Conservation (phyloP, 2,329 filamentous ascomycete genomes). For the Ascochyta koolunga region DNA sequence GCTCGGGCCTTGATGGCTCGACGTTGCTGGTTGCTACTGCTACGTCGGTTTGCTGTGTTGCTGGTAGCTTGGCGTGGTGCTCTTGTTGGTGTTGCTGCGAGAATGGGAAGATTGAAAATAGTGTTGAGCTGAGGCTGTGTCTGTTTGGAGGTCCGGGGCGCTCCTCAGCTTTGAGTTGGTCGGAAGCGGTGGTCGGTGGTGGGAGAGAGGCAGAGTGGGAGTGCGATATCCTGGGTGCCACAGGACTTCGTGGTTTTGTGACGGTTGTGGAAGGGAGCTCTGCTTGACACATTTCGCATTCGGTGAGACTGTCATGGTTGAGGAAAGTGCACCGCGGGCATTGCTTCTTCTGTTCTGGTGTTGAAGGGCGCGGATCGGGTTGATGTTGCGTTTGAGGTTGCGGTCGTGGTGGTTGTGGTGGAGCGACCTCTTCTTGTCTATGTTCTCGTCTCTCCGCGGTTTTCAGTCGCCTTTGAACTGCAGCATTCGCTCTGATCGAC, state of each 20-base stretch:
- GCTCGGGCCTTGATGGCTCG: background rate
- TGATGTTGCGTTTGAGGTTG: constrained; percentile 14
- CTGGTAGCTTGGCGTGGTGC: constrained; percentile 36
- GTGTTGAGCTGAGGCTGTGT: constrained; percentile 41
- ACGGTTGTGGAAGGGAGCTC: constrained; percentile 32
- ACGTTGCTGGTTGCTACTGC: background rate
- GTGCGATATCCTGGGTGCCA: constrained; percentile 24
- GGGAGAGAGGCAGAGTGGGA: constrained; percentile 40
- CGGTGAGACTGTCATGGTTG: constrained; percentile 38
- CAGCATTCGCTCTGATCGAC: constrained; percentile 23
- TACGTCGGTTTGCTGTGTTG: constrained; percentile 26
- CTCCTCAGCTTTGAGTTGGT: constrained; percentile 5
- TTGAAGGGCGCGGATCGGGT: constrained; percentile 21
- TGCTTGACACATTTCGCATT: constrained; percentile 44
- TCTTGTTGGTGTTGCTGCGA: constrained; percentile 41
- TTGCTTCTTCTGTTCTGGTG: constrained; percentile 41
- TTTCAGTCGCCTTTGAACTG: constrained; percentile 16
- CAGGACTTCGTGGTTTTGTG: constrained; percentile 32
- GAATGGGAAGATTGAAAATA: constrained; percentile 47
- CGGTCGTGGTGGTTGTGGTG: constrained; percentile 26
- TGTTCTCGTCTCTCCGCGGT: background rate
- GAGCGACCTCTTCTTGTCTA: constrained; percentile 19
- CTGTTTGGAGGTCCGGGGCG: constrained; percentile 33
- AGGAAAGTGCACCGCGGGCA: constrained; percentile 45
- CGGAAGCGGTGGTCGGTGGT: constrained; percentile 18